Base-by-base conservation (phyloP, 108 stramenopile species). In the Epipyxis sp. region DNA sequence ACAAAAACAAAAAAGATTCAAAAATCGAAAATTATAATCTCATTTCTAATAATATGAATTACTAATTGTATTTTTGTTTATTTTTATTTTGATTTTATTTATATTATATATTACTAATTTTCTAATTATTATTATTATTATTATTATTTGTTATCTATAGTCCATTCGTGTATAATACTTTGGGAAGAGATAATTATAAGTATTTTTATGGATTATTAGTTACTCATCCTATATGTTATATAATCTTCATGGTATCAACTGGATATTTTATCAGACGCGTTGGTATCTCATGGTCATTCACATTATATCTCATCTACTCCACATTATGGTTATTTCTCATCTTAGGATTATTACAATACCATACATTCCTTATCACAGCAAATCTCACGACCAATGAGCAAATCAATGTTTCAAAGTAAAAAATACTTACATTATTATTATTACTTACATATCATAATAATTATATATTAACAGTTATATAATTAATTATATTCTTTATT, bases 151-250 rank as follows among this genome's bases (percentile, higher is more conserved):
- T n/a, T n/a, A n/a, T n/a, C n/a, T n/a, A n/a, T n/a, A n/a, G 98
- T 81, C 94, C 97, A 27, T 99, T 95, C 79, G 92, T 98, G 30
- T 93, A 93, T 77, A 92, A 90, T 59, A 94, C 92, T 39, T 86
- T 99, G 27, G 98, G 97, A 42, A 84, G 92, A 16, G 89, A 92
- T 87, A 99, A 98, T 80, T 99, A 99, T 86, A 84, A 86, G 37
- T 94, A 88, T 69, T 99, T 99, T 81, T 94, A 88, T 58, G 59
- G 88, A 20, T 42, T 74, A 42, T 57, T 74, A 57, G 61, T 65
- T 32, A 65, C 34, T 32, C 61, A 65, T 65, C 61, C 61, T 32
- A 16, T 32, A 32, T 16, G 30, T 16, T 94, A 94, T 80, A 81
- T 95, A 1, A 37, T 90, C 59, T 85, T 61, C 54, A 83, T 94